phyloP scores from a whole-genome alignment of 495 filamentous ascomycete species.

The Talaromyces nanjingensis region DNA sequence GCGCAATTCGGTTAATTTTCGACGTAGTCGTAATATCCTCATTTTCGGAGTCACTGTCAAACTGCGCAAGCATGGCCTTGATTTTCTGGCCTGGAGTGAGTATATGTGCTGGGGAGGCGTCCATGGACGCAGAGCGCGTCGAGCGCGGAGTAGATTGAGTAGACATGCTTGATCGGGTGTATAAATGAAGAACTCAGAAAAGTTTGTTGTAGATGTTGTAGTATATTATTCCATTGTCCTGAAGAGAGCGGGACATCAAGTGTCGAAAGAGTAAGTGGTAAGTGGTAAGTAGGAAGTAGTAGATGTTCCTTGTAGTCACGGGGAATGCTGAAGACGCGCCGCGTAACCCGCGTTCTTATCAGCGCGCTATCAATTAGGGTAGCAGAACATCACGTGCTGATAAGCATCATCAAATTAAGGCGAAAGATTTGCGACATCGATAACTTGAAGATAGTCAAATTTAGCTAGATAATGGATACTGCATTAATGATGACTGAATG shows the following conservation, averaged over 20 bases:
- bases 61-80: conserved; percentile 56
- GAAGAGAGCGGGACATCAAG: not conserved
- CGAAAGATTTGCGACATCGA: not conserved
- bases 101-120: conserved; percentile 25
- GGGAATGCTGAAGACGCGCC: not conserved
- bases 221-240: not conserved
- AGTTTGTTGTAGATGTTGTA: not conserved
- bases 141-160: conserved; percentile 36
- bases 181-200: not conserved
- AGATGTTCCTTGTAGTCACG: not conserved
- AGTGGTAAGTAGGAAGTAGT: not conserved
- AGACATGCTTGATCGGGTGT: conserved; percentile 22
- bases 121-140: conserved; percentile 32
- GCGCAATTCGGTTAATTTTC: conserved; percentile 12
- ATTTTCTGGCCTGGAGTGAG: conserved; percentile 67
- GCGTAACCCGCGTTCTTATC: conserved; percentile 6
- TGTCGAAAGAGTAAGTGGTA: not conserved
- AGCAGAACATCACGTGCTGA: not conserved
- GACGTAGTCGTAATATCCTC: conserved; percentile 27
- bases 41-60: conserved; percentile 52
- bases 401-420: not conserved
- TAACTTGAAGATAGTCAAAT: not conserved
- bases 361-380: not conserved
- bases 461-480: not conserved
- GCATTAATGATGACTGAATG: not conserved